These are phyloP conservation scores for Termitomyces titanicus DNA, from an alignment of 768 basidiomycete genomes.

Conservation along the genomic window DNA sequence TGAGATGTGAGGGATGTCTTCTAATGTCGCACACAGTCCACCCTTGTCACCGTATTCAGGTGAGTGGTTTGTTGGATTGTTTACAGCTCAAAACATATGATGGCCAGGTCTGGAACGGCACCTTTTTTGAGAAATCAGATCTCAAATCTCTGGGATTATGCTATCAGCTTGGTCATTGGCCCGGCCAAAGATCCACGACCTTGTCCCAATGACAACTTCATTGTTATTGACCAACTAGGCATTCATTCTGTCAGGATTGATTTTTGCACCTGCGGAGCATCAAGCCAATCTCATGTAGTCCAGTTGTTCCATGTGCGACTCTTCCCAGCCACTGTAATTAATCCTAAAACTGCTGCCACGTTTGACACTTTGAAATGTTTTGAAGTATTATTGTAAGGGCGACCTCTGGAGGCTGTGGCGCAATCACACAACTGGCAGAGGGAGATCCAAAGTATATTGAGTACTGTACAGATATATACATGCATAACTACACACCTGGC, in stretches of 20 bases:
- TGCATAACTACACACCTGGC: too few relatives aligned
- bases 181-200: slow-evolving; percentile 4
- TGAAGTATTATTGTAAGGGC: background rate
- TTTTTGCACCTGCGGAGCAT: slow-evolving; percentile 26
- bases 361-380: slow-evolving; percentile 23
- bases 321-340: slow-evolving; percentile 28
- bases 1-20: background rate
- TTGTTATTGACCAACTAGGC: slow-evolving; percentile 25
- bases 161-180: slow-evolving; percentile 25
- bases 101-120: slow-evolving; percentile 2
- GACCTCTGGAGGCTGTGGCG: too few relatives aligned
- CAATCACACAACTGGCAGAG: too few relatives aligned
- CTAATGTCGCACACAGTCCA: background rate
- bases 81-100: background rate
- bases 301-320: slow-evolving; percentile 27
- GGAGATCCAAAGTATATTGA: too few relatives aligned
- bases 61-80: background rate
- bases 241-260: slow-evolving; percentile 27
- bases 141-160: slow-evolving; percentile 22
- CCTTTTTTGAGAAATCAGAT: slow-evolving; percentile 1
- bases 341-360: background rate
- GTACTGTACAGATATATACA: too few relatives aligned
- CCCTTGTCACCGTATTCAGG: slow-evolving; percentile 4
- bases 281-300: slow-evolving; percentile 1
- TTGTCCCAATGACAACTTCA: slow-evolving; percentile 20